Conservation (phyloP, 2,329 filamentous ascomycete species). For the Beauveria bassiana region DNA sequence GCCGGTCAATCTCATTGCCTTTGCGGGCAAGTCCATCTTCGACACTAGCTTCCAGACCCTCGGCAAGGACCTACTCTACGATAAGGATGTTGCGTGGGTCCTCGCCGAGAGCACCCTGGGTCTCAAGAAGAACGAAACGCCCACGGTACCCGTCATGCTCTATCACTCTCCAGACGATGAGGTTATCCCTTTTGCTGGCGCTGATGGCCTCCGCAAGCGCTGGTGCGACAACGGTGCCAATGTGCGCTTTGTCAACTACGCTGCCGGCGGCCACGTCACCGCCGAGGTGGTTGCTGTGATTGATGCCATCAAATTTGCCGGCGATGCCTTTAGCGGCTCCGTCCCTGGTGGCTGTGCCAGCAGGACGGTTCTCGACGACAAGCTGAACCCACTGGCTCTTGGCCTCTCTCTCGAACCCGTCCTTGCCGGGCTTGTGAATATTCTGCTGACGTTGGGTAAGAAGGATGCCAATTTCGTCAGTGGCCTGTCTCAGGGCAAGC, state of each 20-base stretch:
- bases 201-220: neutral
- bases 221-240: constrained; percentile 11
- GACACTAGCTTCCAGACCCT: constrained; percentile 8
- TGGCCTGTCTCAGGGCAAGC: neutral
- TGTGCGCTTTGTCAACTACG: constrained; percentile 6
- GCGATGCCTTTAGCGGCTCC: constrained; percentile 7
- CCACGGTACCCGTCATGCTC: constrained; percentile 8
- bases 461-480: constrained; percentile 4
- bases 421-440: neutral
- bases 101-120: constrained; percentile 3
- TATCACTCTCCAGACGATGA: constrained; percentile 11
- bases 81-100: neutral
- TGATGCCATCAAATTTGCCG: constrained; percentile 1
- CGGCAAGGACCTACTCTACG: constrained; percentile 2
- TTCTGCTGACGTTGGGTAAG: constrained; percentile 1
- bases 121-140: constrained; percentile 3
- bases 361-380: neutral
- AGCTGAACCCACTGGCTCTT: constrained; percentile 5
- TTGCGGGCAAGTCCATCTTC: constrained; percentile 4
- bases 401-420: constrained; percentile 8
- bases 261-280: constrained; percentile 3
- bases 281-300: constrained; percentile 4
- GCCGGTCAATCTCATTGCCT: neutral
- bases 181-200: constrained; percentile 5
- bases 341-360: neutral